Percentiles rank a stretch among this genome's conserved stretches.
Evolutionary conservation across 495 filamentous ascomycete genomes (phyloP).

Genomic region (Penicillium argentinense): DNA sequence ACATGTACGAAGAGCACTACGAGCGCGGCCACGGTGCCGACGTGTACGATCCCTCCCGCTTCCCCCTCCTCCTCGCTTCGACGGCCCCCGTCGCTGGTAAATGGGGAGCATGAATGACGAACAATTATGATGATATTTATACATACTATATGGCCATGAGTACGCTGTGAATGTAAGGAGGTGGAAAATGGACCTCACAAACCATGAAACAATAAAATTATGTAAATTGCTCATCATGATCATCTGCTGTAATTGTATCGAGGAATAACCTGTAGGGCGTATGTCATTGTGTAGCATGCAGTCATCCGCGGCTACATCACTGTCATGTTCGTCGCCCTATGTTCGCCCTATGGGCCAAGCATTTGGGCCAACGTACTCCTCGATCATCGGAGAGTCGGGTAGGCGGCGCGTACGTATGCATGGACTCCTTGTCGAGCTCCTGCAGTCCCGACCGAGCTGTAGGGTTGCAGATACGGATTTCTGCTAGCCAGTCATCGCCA

Average conservation of each 20-base stretch:
- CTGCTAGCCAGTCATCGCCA: conserved; percentile 22
- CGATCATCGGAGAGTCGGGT: conserved; percentile 1
- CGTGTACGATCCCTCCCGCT: conserved; percentile 45
- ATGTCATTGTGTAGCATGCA: too few species aligned
- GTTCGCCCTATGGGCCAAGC: too few species aligned
- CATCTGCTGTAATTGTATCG: neutral
- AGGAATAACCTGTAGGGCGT: neutral
- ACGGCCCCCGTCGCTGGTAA: conserved; percentile 20
- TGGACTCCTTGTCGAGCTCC: too few species aligned
- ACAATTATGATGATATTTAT: conserved; percentile 11
- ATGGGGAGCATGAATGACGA: conserved; percentile 8
- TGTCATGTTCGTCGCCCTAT: too few species aligned
- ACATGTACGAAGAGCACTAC: conserved; percentile 65
- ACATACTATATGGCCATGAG: conserved; percentile 3
- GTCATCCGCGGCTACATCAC: too few species aligned
- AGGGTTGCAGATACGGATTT: conserved; percentile 14
- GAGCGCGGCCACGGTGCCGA: conserved; percentile 37
- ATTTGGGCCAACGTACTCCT: too few species aligned
- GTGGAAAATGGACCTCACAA: conserved; percentile 5
- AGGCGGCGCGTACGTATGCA: neutral
- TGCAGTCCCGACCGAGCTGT: neutral
- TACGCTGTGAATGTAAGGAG: conserved; percentile 2
- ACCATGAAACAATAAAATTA: too few species aligned
- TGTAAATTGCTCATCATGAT: too few species aligned
- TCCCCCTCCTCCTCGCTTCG: conserved; percentile 32